phyloP scores from a whole-genome alignment of 108 stramenopile genomes.

The Fragilaria radians region DNA sequence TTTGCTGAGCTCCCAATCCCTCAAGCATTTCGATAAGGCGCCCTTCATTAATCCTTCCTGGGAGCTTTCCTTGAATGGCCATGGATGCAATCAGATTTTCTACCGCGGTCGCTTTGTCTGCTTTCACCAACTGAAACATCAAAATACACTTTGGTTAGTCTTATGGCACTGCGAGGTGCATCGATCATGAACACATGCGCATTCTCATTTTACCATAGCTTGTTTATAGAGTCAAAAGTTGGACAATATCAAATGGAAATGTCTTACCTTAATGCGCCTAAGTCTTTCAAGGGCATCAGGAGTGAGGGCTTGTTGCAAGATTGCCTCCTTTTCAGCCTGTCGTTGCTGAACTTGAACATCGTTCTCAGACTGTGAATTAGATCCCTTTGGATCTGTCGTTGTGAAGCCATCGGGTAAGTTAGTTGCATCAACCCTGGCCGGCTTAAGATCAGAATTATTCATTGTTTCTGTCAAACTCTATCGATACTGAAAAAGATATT shows the following conservation, averaged over 20 bases:
- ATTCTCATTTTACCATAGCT: too few species aligned
- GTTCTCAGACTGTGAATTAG: slow-evolving; percentile 3
- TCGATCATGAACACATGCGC: too few species aligned
- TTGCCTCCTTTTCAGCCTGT: slow-evolving; percentile 60
- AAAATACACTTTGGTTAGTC: neutral
- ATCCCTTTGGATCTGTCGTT: neutral
- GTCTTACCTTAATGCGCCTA: slow-evolving; percentile 53
- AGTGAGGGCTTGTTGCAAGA: slow-evolving; percentile 75
- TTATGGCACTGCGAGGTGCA: neutral
- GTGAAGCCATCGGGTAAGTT: neutral
- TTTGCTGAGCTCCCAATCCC: slow-evolving; percentile 41
- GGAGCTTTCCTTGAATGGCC: slow-evolving; percentile 75
- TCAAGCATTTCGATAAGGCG: slow-evolving; percentile 84
- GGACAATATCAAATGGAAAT: too few species aligned
- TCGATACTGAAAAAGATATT: too few species aligned
- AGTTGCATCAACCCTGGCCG: neutral
- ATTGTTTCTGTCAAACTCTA: too few species aligned
- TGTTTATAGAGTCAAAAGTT: too few species aligned
- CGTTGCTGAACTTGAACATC: slow-evolving; percentile 13
- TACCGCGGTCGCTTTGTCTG: slow-evolving; percentile 46
- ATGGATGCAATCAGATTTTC: slow-evolving; percentile 61
- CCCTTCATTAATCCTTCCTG: slow-evolving; percentile 68
- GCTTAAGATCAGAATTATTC: too few species aligned
- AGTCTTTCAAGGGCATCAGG: slow-evolving; percentile 74
- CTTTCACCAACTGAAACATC: slow-evolving; percentile 45